These are phyloP conservation scores for Pseudomicrostroma phylloplanum DNA, from an alignment of 1,284 basidiomycete genomes.

Conservation along the genomic window DNA sequence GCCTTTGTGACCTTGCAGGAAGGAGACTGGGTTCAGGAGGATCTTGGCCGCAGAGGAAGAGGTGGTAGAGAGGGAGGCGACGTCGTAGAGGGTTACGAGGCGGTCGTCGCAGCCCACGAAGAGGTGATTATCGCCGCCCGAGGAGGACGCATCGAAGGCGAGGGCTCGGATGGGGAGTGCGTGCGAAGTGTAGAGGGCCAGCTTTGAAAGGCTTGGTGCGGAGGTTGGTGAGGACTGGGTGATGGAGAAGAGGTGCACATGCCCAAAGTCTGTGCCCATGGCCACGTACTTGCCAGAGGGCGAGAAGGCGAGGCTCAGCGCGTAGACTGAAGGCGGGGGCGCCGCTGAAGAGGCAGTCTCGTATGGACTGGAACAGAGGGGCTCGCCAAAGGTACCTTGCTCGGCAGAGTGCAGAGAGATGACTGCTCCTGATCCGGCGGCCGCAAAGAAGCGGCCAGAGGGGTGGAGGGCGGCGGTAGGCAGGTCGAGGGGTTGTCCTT, in stretches of 20 bases:
- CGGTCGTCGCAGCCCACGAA: background rate
- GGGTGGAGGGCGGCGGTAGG: background rate
- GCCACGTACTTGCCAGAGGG: background rate
- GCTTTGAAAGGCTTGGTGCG: background rate
- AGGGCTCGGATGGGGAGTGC: background rate
- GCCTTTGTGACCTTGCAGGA: background rate
- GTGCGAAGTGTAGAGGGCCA: background rate
- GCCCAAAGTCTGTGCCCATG: background rate
- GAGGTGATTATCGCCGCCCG: conserved; percentile 1
- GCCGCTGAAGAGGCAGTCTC: background rate
- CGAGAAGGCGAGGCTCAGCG: background rate
- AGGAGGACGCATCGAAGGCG: background rate
- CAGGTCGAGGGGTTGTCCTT: too few species aligned
- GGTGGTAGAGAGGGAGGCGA: background rate
- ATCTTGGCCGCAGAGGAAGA: background rate
- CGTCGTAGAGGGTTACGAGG: background rate
- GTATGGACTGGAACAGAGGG: background rate
- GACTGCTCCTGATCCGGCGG: background rate
- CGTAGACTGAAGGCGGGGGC: background rate
- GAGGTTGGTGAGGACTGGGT: background rate
- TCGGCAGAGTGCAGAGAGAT: background rate
- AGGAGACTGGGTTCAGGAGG: background rate
- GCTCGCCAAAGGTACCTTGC: background rate
- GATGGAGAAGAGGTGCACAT: background rate
- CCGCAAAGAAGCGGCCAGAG: background rate